Percentiles rank a stretch among this genome's conserved stretches.
These are phyloP conservation scores for Luvunga scandens DNA, from an alignment of 345 rosid species.

Conservation along the genomic window DNA sequence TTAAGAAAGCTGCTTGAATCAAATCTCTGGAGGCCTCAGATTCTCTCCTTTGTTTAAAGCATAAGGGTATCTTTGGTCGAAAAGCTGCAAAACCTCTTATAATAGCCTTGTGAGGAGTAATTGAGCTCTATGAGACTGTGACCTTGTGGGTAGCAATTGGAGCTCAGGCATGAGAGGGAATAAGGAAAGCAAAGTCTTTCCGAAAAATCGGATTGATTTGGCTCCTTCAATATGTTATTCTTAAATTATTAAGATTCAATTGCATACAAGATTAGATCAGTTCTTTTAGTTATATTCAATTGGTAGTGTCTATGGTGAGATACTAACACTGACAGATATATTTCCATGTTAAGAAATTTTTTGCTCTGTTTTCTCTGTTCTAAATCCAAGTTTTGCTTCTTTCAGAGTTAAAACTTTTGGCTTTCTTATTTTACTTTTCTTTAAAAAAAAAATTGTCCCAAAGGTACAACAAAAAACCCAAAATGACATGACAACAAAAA, in stretches of 20 bases:
- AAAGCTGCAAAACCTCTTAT: background rate
- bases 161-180: background rate
- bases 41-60: background rate
- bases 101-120: background rate
- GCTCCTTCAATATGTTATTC: background rate
- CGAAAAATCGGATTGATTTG: background rate
- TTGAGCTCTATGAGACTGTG: background rate
- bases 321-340: background rate
- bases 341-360: background rate
- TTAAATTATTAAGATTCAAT: background rate
- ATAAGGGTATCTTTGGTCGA: background rate
- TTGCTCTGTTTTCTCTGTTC: slow-evolving; percentile 2
- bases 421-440: background rate
- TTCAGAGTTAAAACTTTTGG: background rate
- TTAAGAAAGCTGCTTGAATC: too few species aligned
- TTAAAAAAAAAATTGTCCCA: background rate
- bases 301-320: background rate
- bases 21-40: too few species aligned
- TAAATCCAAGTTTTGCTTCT: background rate
- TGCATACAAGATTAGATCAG: background rate
- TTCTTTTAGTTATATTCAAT: background rate
- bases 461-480: background rate
- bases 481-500: background rate
- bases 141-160: background rate
- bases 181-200: background rate